A percentile compares a stretch with the other conserved stretches of the same genome.
These are phyloP conservation scores for Globisporangium cystogenes DNA, from an alignment of 352 stramenopile species.

Conservation along the genomic window DNA sequence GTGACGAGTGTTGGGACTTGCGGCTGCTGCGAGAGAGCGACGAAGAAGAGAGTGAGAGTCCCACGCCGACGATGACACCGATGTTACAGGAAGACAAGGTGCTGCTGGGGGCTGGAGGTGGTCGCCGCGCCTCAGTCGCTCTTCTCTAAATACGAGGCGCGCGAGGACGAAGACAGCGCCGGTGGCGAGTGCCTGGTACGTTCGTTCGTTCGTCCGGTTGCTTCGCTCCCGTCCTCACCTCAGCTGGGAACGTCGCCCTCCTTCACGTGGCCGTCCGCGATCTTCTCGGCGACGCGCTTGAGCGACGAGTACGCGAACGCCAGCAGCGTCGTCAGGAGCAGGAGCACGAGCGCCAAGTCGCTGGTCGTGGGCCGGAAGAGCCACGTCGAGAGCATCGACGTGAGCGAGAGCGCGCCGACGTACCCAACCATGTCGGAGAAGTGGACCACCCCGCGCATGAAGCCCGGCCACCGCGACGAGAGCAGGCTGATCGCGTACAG, in stretches of 20 bases:
- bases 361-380: slow-evolving; percentile 44
- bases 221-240: no score
- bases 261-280: slow-evolving; percentile 6
- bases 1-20: no score
- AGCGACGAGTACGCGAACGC: slow-evolving; percentile 50
- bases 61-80: slow-evolving; percentile 1
- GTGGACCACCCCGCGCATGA: slow-evolving; percentile 40
- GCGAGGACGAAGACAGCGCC: no score
- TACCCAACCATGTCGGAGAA: slow-evolving; percentile 55
- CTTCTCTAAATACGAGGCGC: slow-evolving; percentile 3
- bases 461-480: slow-evolving; percentile 29
- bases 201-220: background rate
- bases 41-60: no score
- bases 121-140: background rate
- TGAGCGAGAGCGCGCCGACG: slow-evolving; percentile 37
- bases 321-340: slow-evolving; percentile 53
- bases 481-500: slow-evolving; percentile 30
- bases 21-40: background rate
- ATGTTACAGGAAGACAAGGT: slow-evolving; percentile 1
- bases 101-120: background rate
- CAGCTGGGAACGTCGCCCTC: background rate
- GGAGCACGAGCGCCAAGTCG: slow-evolving; percentile 57
- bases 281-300: slow-evolving; percentile 22
- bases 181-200: no score
- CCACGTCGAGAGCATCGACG: slow-evolving; percentile 49